These are phyloP conservation scores for Dictyostelium purpureum DNA, from an alignment of 78 protist species.

Conservation along the genomic window DNA sequence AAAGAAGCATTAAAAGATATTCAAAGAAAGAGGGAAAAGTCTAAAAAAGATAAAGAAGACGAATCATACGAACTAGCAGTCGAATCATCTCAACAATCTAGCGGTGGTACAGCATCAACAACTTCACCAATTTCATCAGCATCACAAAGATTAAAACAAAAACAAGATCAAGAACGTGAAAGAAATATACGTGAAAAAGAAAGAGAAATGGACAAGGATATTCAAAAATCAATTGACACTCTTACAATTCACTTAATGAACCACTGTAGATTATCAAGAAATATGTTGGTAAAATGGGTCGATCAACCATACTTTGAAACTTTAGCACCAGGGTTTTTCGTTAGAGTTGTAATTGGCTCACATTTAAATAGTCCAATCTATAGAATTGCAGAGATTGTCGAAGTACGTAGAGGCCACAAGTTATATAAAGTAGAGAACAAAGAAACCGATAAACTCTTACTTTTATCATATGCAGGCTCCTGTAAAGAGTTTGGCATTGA, in stretches of 20 bases:
- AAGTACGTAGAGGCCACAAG: not conserved
- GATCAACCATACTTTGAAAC: constrained; percentile 74
- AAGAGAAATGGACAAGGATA: not conserved
- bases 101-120: not conserved
- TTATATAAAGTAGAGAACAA: constrained; percentile 45
- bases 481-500: constrained; percentile 50
- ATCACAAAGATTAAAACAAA: not conserved
- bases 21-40: constrained; percentile 40
- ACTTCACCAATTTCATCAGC: not conserved
- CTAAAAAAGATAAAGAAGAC: not conserved
- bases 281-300: constrained; percentile 73
- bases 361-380: constrained; percentile 44
- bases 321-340: constrained; percentile 41
- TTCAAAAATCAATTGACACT: not conserved
- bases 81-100: not conserved
- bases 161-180: constrained; percentile 8
- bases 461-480: constrained; percentile 31
- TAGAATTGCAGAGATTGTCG: constrained; percentile 41
- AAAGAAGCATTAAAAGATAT: constrained; percentile 37
- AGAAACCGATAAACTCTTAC: constrained; percentile 33
- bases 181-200: constrained; percentile 22
- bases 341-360: constrained; percentile 51
- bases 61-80: not conserved
- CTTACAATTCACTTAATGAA: constrained; percentile 14
- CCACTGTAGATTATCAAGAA: constrained; percentile 31